Base-by-base conservation (phyloP, 2,329 filamentous ascomycete species). In the Fusarium sp. region DNA sequence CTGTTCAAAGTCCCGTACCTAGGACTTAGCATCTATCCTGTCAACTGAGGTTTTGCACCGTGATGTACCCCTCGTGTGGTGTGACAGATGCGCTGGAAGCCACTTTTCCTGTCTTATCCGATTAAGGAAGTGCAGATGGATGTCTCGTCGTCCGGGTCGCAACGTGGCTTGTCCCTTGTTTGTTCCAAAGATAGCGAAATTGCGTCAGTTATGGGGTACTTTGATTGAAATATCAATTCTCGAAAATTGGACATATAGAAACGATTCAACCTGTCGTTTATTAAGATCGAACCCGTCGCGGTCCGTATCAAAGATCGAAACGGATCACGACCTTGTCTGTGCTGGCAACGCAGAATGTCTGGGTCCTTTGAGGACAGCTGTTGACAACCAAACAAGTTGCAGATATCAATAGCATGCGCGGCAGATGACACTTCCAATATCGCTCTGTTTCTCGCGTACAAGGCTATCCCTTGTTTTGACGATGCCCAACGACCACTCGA, bases 381-480 rank as follows among this genome's bases (percentile, higher is more conserved):
- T 64, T 47, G 37, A 38, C 46, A 60, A 63, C 62, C 64, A 73
- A 63, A 52, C 67, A 63, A 60, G 60, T 63, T 64, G 70, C 64
- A 71, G 49, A 59, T 60, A 56, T 64, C 64, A 49, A 60, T 47
- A 72, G 72, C 67, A 70, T 63, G 33, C 58, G 67, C 67, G 63
- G 63, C 61, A 75, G 69, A 65, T 75, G 64, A 53, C 44, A 60
- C 64, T 69, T 61, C 44, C 57, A 67, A 58, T 60, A 57, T 70
- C 61, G 64, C 33, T 65, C 42, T 74, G 75, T 69, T 67, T 70
- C 61, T 63, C 54, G 44, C 42, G 44, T 76, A 76, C 76, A 78
- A 77, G 76, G 76, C 76, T 78, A 68, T 75, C 72, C 76, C 76
- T 74, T 77, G 76, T 67, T 71, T 63, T 59, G 63, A 71, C 67